Evolutionary conservation across 108 stramenopile species (phyloP).

Genomic region (Cyclotella baltica): DNA sequence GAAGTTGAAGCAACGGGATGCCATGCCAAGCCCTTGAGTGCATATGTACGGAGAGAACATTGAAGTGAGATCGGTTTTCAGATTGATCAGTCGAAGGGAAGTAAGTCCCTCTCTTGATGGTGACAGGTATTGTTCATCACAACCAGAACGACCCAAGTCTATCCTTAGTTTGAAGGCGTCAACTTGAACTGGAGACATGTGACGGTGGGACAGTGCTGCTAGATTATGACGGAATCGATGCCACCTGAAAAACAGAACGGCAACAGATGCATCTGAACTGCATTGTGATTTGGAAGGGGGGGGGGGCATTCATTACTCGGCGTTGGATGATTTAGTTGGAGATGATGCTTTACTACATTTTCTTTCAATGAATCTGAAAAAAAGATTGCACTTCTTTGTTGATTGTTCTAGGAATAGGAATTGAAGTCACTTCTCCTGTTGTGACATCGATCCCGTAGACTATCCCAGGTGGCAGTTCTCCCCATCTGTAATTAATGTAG

Average conservation of each 20-base stretch:
- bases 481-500: slow-evolving; percentile 37
- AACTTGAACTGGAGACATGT: too few relatives aligned
- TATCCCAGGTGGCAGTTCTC: slow-evolving; percentile 69
- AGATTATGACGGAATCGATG: slow-evolving; percentile 92
- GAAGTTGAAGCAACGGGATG: too few relatives aligned
- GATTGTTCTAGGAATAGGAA: slow-evolving; percentile 39
- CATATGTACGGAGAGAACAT: too few relatives aligned
- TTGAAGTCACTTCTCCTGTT: slow-evolving; percentile 26
- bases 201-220: slow-evolving; percentile 87
- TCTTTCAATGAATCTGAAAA: background rate
- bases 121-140: too few relatives aligned
- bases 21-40: too few relatives aligned
- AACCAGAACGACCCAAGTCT: too few relatives aligned
- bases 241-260: slow-evolving; percentile 97
- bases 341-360: slow-evolving; percentile 15
- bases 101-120: too few relatives aligned
- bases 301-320: slow-evolving; percentile 59
- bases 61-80: too few relatives aligned
- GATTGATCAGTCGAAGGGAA: too few relatives aligned
- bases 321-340: slow-evolving; percentile 59
- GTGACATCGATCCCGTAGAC: slow-evolving; percentile 52
- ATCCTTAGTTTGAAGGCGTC: too few relatives aligned
- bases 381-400: slow-evolving; percentile 21
- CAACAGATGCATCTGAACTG: slow-evolving; percentile 56
- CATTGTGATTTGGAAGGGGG: slow-evolving; percentile 26